Evolutionary conservation across 2,329 filamentous ascomycete species (phyloP).

Genomic region (Oidium heveae): DNA sequence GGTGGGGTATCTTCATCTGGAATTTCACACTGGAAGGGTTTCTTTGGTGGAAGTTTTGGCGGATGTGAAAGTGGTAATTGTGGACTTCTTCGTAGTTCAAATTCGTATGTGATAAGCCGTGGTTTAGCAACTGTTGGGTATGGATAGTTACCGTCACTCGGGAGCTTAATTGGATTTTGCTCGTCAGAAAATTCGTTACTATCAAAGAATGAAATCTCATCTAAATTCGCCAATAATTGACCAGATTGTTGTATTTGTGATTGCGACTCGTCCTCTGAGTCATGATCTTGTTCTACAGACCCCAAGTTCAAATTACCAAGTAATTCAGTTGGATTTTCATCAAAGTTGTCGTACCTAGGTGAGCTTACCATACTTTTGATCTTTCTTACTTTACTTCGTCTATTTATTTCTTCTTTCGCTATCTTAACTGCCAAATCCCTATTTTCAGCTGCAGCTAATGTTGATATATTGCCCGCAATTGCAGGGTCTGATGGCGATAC

Average conservation of each 20-base stretch:
- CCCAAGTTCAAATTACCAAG: slow-evolving; percentile 27
- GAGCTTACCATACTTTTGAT: slow-evolving; percentile 31
- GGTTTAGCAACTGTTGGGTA: slow-evolving; percentile 33
- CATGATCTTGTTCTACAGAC: slow-evolving; percentile 24
- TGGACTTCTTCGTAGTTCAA: slow-evolving; percentile 1
- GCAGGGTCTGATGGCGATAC: slow-evolving; percentile 26
- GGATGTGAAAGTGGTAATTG: neutral
- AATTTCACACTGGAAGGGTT: neutral
- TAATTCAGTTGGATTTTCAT: slow-evolving; percentile 24
- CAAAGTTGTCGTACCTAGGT: slow-evolving; percentile 29
- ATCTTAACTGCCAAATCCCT: slow-evolving; percentile 53
- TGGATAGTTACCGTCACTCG: slow-evolving; percentile 17
- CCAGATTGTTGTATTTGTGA: slow-evolving; percentile 25
- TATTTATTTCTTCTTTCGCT: slow-evolving; percentile 44
- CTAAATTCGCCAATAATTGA: slow-evolving; percentile 15
- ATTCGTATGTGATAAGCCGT: slow-evolving; percentile 20
- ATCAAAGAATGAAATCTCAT: slow-evolving; percentile 7
- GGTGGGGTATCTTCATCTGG: slow-evolving; percentile 10
- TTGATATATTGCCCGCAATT: slow-evolving; percentile 27
- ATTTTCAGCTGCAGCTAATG: slow-evolving; percentile 45
- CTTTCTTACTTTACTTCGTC: slow-evolving; percentile 35
- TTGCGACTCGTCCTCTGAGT: slow-evolving; percentile 21
- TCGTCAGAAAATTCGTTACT: slow-evolving; percentile 5
- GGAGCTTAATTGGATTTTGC: slow-evolving; percentile 8
- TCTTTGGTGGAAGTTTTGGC: slow-evolving; percentile 8